phyloP scores from a whole-genome alignment of 78 protist species.

The Dictyostelium intermedium region DNA sequence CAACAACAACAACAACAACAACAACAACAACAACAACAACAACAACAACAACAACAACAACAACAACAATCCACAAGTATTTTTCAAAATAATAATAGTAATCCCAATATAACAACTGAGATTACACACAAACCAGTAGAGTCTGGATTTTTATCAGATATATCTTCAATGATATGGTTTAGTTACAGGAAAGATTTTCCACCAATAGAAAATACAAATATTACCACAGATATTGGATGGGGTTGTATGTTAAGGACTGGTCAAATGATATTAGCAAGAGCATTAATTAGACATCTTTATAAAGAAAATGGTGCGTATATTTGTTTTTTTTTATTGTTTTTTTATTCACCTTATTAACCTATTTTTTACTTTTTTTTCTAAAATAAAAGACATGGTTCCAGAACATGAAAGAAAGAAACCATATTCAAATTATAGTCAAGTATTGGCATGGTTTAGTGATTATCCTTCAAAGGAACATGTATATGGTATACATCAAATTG shows the following conservation, averaged over 20 bases:
- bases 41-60: constrained; percentile 1
- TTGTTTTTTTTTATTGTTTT: background rate
- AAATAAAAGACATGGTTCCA: background rate
- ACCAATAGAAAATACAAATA: constrained; percentile 39
- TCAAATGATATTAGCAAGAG: constrained; percentile 67
- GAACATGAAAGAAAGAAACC: background rate
- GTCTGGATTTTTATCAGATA: constrained; percentile 25
- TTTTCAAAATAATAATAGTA: background rate
- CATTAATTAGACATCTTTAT: constrained; percentile 43
- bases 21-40: background rate
- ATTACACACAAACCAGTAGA: background rate
- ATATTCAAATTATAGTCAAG: constrained; percentile 28
- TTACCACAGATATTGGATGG: constrained; percentile 83
- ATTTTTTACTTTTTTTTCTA: background rate
- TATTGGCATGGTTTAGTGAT: constrained; percentile 62
- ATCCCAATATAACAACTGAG: background rate
- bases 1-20: background rate
- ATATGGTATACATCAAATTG: constrained; percentile 66
- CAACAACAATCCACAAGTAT: background rate
- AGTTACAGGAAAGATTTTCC: constrained; percentile 83
- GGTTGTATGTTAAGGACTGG: constrained; percentile 83
- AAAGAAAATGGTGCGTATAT: background rate
- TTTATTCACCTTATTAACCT: background rate
- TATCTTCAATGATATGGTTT: constrained; percentile 63
- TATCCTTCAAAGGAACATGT: constrained; percentile 14